These are phyloP conservation scores for Lignosus rhinocerotis DNA, from an alignment of 1,284 basidiomycete genomes.

Conservation along the genomic window DNA sequence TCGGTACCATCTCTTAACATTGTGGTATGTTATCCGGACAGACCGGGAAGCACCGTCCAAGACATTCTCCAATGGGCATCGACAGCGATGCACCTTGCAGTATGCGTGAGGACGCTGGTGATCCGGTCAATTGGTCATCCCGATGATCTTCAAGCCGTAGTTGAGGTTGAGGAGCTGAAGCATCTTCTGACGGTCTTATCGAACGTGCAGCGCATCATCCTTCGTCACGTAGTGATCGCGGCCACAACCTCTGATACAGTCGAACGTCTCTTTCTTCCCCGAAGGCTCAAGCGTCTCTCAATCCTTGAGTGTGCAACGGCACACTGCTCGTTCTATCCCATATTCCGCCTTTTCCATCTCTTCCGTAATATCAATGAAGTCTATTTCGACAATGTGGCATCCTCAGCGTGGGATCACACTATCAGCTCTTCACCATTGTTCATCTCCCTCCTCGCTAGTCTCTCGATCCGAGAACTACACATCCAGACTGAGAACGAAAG, in stretches of 20 bases:
- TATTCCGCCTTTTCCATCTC: neutral
- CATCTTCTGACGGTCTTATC: neutral
- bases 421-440: neutral
- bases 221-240: neutral
- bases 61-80: neutral
- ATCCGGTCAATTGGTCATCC: neutral
- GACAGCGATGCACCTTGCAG: neutral
- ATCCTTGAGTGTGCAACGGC: neutral
- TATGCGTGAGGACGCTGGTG: neutral
- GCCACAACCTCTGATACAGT: neutral
- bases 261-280: too few relatives aligned
- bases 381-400: neutral
- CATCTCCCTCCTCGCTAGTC: neutral
- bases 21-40: neutral
- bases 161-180: neutral
- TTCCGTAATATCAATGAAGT: neutral
- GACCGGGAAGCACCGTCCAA: neutral
- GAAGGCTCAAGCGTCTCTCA: neutral
- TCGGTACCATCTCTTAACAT: conserved; percentile 33
- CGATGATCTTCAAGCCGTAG: neutral
- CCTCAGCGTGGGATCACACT: neutral
- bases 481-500: neutral
- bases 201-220: neutral
- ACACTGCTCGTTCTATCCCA: neutral
- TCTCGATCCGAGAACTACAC: neutral